phyloP scores from a whole-genome alignment of 192 early-diverging fungal genomes.

The Coemansia sp. region DNA sequence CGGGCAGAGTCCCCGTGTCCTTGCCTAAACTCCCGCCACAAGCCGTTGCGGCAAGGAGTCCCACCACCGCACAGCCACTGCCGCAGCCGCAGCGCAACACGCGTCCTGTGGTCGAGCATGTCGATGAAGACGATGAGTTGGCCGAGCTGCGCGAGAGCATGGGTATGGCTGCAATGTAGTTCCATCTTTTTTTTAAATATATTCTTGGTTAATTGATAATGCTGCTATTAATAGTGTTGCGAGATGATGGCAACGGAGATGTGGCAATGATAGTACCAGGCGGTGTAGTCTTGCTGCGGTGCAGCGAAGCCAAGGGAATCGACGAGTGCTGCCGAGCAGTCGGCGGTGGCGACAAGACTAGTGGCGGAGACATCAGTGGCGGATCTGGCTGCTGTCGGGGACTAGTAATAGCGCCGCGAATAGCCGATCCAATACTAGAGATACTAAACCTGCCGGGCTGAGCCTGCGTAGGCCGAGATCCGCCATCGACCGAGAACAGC shows the following conservation, averaged over 20 bases:
- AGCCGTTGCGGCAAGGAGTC: neutral
- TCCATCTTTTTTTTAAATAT: neutral
- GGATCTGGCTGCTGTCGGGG: slow-evolving; percentile 18
- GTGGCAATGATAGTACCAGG: neutral
- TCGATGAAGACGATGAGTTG: slow-evolving; percentile 47
- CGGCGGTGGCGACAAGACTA: neutral
- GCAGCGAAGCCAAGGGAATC: slow-evolving; percentile 44
- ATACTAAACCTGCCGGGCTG: slow-evolving; percentile 31
- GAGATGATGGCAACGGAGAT: slow-evolving; percentile 2
- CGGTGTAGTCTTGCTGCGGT: slow-evolving; percentile 47
- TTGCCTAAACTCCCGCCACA: slow-evolving; percentile 56
- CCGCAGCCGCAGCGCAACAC: slow-evolving; percentile 6
- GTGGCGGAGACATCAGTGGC: slow-evolving; percentile 11
- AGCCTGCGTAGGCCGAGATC: neutral
- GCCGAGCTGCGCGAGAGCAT: slow-evolving; percentile 50
- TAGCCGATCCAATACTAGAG: slow-evolving; percentile 37
- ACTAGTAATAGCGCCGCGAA: slow-evolving; percentile 43
- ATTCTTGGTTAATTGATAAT: neutral
- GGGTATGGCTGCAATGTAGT: slow-evolving; percentile 26
- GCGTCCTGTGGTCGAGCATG: slow-evolving; percentile 12
- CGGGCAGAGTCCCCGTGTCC: slow-evolving; percentile 63
- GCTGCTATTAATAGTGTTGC: slow-evolving; percentile 1
- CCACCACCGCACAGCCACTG: neutral
- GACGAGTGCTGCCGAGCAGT: slow-evolving; percentile 20
- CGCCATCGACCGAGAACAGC: slow-evolving; percentile 21